These are phyloP conservation scores for Haplographium delicatum DNA, from an alignment of 495 filamentous ascomycete species.

Conservation along the genomic window DNA sequence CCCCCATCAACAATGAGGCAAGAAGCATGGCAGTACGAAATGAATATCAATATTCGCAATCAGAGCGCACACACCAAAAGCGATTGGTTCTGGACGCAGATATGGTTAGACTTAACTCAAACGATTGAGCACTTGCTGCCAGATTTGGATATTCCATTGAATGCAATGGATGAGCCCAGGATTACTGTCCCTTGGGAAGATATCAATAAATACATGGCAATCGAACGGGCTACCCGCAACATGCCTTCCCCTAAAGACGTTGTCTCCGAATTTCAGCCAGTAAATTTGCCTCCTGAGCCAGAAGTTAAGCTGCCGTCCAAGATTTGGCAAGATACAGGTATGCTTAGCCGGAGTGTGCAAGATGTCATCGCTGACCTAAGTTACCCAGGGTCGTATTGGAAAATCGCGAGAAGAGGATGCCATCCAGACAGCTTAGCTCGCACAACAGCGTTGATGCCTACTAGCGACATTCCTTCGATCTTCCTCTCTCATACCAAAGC, in stretches of 20 bases:
- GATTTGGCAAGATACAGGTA: constrained; percentile 18
- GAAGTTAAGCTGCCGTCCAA: constrained; percentile 8
- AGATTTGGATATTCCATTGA: constrained; percentile 68
- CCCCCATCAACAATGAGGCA: constrained; percentile 51
- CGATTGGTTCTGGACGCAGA: constrained; percentile 59
- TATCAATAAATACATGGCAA: constrained; percentile 49
- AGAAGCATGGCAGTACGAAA: constrained; percentile 47
- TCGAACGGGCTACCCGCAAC: constrained; percentile 44
- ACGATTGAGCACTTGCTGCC: constrained; percentile 56
- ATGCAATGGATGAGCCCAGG: constrained; percentile 64
- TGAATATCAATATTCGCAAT: constrained; percentile 53
- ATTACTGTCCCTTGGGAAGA: constrained; percentile 62
- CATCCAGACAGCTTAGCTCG: constrained; percentile 54
- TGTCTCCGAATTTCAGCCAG: constrained; percentile 11
- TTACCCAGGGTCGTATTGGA: constrained; percentile 45
- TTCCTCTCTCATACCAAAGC: constrained; percentile 28
- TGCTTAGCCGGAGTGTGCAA: constrained; percentile 1
- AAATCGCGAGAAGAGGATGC: constrained; percentile 55
- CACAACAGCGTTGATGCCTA: constrained; percentile 35
- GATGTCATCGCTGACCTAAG: constrained; percentile 17
- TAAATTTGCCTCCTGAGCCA: constrained; percentile 2
- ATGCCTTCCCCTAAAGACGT: constrained; percentile 31
- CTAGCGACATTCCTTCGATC: constrained; percentile 33
- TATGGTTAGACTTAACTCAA: constrained; percentile 52
- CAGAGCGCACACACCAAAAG: constrained; percentile 49